These are phyloP conservation scores for Penicillium sp. DNA, from an alignment of 2,329 filamentous ascomycete species.

Conservation along the genomic window DNA sequence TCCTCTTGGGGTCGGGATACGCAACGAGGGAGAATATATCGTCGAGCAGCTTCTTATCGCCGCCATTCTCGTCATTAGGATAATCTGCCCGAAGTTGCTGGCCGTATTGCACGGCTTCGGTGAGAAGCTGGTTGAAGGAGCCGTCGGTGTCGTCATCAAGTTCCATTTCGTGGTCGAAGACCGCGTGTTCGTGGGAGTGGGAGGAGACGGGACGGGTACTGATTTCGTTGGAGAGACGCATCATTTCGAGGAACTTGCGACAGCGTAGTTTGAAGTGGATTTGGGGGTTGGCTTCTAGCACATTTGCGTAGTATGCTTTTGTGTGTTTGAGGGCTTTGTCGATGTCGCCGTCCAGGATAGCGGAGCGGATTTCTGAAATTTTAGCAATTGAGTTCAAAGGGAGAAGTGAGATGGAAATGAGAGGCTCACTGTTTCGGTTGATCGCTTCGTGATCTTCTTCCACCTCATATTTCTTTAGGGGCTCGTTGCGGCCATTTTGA, in stretches of 20 bases:
- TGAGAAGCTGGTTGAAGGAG: slow-evolving; percentile 57
- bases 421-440: slow-evolving; percentile 74
- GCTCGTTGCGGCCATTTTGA: slow-evolving; percentile 55
- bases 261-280: slow-evolving; percentile 88
- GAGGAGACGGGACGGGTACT: slow-evolving; percentile 38
- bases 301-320: slow-evolving; percentile 73
- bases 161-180: slow-evolving; percentile 59
- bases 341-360: slow-evolving; percentile 89
- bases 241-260: slow-evolving; percentile 94
- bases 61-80: slow-evolving; percentile 66
- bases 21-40: slow-evolving; percentile 89
- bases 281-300: slow-evolving; percentile 76
- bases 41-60: slow-evolving; percentile 71
- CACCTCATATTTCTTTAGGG: slow-evolving; percentile 64
- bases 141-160: slow-evolving; percentile 48
- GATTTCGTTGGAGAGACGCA: slow-evolving; percentile 71
- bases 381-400: neutral
- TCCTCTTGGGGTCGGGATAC: slow-evolving; percentile 77
- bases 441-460: slow-evolving; percentile 84
- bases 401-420: too few species aligned
- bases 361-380: slow-evolving; percentile 72
- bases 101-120: slow-evolving; percentile 76
- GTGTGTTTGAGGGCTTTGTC: slow-evolving; percentile 86
- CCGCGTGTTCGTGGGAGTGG: slow-evolving; percentile 45
- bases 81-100: slow-evolving; percentile 78